Evolutionary conservation across 345 rosid genomes (phyloP), one percentile per base, ranked within the genome.

Genomic region (Acer negundo): DNA sequence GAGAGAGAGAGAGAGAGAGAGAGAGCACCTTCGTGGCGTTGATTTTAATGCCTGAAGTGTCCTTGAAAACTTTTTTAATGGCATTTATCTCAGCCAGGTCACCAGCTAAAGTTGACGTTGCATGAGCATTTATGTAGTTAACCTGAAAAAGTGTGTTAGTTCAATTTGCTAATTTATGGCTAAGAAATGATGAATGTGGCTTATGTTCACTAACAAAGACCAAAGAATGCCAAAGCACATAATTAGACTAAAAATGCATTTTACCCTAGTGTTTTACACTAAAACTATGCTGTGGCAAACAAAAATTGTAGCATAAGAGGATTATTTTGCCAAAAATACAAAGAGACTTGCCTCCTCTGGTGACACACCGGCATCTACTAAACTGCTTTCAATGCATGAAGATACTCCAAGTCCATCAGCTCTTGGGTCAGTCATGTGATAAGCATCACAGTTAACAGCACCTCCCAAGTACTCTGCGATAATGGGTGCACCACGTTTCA

Each of bases 371-470:
- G 99, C 98, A 88, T 97, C 98, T 81, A 90, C 94, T 82, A 97
- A 98, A 84, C 96, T 89, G 78, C 94, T 91, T 86, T 87, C 88
- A 74, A 97, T 97, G 89, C 99, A 93, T 26, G 98, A 82, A 80
- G 99, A 97, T 75, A 97, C 98, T 56, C 99, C 99, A 85, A 94
- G 97, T 13, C 99, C 99, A 87, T 97, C 99, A 83, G 96, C 85
- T 85, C 99, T 93, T 49, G 99, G 99, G 84, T 93, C 97, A 71
- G 98, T 97, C 98, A 97, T 94, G 83, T 97, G 99, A 81, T 93
- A 81, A 83, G 99, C 99, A 90, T 97, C 99, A 70, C 98, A 94
- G 71, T 97, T 94, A 80, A 97, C 87, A 78, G 99, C 98, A 77
- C 99, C 99, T 75, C 99, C 99, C 56, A 97, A 84, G 80, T 97